Evolutionary conservation across 345 rosid genomes (phyloP).

Genomic region (Moricandia moricandioides): DNA sequence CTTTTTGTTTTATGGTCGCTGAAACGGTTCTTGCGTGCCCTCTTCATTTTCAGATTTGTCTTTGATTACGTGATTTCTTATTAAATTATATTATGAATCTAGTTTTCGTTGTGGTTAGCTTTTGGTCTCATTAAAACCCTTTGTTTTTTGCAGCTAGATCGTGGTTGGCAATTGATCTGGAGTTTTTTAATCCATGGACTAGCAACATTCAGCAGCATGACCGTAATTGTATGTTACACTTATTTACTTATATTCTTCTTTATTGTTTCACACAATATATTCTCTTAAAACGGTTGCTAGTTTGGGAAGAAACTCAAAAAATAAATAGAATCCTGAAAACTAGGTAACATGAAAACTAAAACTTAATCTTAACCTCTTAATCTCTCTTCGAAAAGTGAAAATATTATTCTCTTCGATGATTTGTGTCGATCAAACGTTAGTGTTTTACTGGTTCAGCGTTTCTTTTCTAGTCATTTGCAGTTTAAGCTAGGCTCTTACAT

Average conservation of each 20-base stretch:
- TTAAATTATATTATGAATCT: not conserved
- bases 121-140: slow-evolving; percentile 17
- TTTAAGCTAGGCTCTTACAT: not conserved
- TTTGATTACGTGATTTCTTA: slow-evolving; percentile 6
- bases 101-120: slow-evolving; percentile 15
- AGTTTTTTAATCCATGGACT: slow-evolving; percentile 66
- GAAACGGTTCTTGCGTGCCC: slow-evolving; percentile 4
- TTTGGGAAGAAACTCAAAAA: slow-evolving; percentile 9
- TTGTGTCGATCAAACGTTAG: slow-evolving; percentile 12
- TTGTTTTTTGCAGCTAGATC: slow-evolving; percentile 55
- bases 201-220: slow-evolving; percentile 68
- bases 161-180: slow-evolving; percentile 84
- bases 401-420: not conserved
- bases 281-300: not conserved
- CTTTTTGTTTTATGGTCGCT: slow-evolving; percentile 3
- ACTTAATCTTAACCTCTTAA: not conserved
- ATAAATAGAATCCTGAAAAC: not conserved
- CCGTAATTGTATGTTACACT: slow-evolving; percentile 60
- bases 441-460: slow-evolving; percentile 4
- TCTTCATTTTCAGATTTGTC: slow-evolving; percentile 1
- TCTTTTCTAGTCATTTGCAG: slow-evolving; percentile 5
- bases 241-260: slow-evolving; percentile 23
- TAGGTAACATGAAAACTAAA: not conserved
- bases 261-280: slow-evolving; percentile 1
- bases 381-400: not conserved